Evolutionary conservation across 805 yeast genomes (phyloP).

Genomic region (Lachancea nothofagi): DNA sequence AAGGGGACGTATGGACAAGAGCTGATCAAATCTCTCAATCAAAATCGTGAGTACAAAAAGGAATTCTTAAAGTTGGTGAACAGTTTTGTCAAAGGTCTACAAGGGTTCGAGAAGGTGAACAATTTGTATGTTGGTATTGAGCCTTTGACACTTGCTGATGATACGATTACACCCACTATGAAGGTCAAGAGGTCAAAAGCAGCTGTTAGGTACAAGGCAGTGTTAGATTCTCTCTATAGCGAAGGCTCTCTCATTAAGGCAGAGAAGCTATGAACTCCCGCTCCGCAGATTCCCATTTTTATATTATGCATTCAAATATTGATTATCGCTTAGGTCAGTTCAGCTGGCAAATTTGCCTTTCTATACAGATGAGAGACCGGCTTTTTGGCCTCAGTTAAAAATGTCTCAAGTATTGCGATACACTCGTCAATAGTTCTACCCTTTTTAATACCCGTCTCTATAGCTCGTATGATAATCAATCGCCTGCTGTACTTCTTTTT

Average conservation of each 20-base stretch:
- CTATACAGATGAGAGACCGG: constrained; percentile 13
- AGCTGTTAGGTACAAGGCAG: constrained; percentile 37
- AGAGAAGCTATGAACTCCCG: constrained; percentile 18
- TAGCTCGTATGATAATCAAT: constrained; percentile 12
- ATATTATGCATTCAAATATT: not conserved
- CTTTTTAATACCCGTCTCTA: constrained; percentile 11
- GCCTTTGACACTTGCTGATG: constrained; percentile 57
- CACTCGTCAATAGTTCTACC: constrained; percentile 9
- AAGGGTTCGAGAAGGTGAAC: constrained; percentile 60
- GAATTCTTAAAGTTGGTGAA: constrained; percentile 21
- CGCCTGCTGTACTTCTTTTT: constrained; percentile 17
- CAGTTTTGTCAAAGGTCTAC: constrained; percentile 34
- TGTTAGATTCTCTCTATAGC: constrained; percentile 40
- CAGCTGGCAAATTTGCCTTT: constrained; percentile 13
- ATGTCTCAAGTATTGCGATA: constrained; percentile 8
- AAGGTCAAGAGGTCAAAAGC: constrained; percentile 50
- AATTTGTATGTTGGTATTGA: constrained; percentile 49
- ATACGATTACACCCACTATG: constrained; percentile 62
- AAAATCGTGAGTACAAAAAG: constrained; percentile 15
- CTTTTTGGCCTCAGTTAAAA: constrained; percentile 9
- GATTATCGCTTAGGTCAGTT: constrained; percentile 5
- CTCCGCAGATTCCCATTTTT: no score
- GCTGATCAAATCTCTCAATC: constrained; percentile 23
- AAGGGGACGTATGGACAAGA: constrained; percentile 25
- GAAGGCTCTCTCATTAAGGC: constrained; percentile 41